These are phyloP conservation scores for Carex kokanica DNA, from an alignment of 176 grass and related monocot species.

Conservation along the genomic window DNA sequence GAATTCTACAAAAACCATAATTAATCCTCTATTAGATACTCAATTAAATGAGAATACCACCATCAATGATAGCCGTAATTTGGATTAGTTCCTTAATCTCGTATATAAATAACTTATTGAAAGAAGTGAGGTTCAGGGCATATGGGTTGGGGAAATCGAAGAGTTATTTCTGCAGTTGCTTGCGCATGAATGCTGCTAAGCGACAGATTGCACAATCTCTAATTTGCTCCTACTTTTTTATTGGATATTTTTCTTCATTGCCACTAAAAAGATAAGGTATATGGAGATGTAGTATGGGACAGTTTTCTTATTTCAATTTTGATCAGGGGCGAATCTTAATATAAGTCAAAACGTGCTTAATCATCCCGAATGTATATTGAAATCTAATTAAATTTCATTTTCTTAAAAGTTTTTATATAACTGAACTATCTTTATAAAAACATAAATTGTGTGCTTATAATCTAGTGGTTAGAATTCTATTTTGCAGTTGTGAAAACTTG, in stretches of 20 bases:
- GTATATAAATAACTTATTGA: background rate
- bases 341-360: too few species aligned
- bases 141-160: constrained; percentile 24
- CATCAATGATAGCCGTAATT: background rate
- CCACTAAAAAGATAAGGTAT: background rate
- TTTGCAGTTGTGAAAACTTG: too few species aligned
- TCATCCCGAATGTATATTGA: too few species aligned
- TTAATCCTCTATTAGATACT: background rate
- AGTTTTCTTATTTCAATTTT: too few species aligned
- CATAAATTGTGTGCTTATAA: too few species aligned
- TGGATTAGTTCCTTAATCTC: background rate
- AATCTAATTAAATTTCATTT: too few species aligned
- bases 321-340: too few species aligned
- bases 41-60: background rate
- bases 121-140: background rate
- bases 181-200: constrained; percentile 14
- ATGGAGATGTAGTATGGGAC: too few species aligned
- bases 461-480: too few species aligned
- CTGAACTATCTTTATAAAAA: too few species aligned
- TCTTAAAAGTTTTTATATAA: too few species aligned
- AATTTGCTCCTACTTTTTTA: background rate
- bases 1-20: too few species aligned
- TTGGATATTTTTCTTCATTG: background rate
- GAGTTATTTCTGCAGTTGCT: constrained; percentile 25
- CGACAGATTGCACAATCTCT: constrained; percentile 4